Conservation (phyloP, 257 asterid genomes). For the Solanum infundibuliforme region DNA sequence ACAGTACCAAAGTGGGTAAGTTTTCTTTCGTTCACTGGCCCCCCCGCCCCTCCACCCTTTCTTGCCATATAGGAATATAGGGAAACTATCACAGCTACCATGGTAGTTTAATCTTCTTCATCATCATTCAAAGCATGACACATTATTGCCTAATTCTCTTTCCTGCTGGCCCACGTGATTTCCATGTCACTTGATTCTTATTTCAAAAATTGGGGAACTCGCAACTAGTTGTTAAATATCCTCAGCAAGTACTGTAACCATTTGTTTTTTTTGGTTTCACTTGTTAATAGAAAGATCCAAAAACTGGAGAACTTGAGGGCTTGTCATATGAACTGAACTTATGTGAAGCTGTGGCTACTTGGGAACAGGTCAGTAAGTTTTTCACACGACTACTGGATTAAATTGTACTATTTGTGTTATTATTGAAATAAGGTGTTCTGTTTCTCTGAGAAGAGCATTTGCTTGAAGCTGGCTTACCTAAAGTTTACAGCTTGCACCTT, state of each 20-base stretch:
- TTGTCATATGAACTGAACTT: constrained; percentile 55
- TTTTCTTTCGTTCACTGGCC: not conserved
- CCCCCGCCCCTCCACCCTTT: not conserved
- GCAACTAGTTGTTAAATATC: not conserved
- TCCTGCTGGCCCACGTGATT: not conserved
- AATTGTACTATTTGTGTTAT: not conserved
- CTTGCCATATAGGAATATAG: not conserved
- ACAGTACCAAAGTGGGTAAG: constrained; percentile 91
- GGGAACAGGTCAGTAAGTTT: constrained; percentile 85
- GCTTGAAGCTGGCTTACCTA: not conserved
- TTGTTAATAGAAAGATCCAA: constrained; percentile 76
- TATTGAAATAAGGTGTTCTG: not conserved
- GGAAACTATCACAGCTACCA: not conserved
- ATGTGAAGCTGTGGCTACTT: constrained; percentile 97
- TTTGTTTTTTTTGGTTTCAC: not conserved
- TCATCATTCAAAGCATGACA: not conserved
- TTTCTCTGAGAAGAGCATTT: not conserved
- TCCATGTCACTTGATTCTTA: not conserved
- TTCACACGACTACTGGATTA: not conserved
- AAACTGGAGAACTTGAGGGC: constrained; percentile 91
- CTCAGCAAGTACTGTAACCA: not conserved
- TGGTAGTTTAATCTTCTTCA: not conserved
- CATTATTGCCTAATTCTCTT: not conserved
- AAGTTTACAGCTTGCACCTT: not conserved
- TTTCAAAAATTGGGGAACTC: not conserved